Evolutionary conservation across 306 rosid species (phyloP).

Genomic region (Cercis canadensis): DNA sequence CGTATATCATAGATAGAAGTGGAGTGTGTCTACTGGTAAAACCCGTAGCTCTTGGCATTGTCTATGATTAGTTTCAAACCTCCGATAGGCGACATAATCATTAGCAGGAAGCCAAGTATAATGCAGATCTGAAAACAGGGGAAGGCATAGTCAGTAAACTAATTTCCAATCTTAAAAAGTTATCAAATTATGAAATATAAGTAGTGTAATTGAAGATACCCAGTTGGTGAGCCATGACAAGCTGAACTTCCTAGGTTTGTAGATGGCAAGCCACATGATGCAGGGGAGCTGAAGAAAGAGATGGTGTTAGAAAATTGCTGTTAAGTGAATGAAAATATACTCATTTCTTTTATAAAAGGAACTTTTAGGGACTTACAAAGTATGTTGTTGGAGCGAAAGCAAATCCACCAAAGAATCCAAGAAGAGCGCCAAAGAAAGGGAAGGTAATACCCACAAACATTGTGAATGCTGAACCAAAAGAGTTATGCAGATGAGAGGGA

Average conservation of each 20-base stretch:
- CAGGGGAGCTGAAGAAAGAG: constrained; percentile 66
- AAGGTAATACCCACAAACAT: constrained; percentile 71
- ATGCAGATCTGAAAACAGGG: constrained; percentile 64
- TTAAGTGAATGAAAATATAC: too few relatives aligned
- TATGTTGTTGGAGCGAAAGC: constrained; percentile 81
- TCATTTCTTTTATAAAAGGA: not conserved
- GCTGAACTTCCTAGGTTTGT: constrained; percentile 65
- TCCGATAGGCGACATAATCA: constrained; percentile 74
- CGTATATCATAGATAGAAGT: too few relatives aligned
- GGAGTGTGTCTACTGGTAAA: constrained; percentile 44
- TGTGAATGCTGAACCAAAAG: constrained; percentile 59
- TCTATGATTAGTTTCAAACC: constrained; percentile 64
- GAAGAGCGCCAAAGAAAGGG: constrained; percentile 74
- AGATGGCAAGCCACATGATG: constrained; percentile 68
- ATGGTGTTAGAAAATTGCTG: not conserved
- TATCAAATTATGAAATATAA: not conserved
- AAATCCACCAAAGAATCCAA: constrained; percentile 80
- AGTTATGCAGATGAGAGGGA: constrained; percentile 3
- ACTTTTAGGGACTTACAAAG: constrained; percentile 49
- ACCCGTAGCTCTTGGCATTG: constrained; percentile 59
- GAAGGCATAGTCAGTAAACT: not conserved
- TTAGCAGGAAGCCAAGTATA: constrained; percentile 57
- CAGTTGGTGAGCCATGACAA: constrained; percentile 69
- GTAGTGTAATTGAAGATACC: constrained; percentile 54
- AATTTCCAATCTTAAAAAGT: constrained; percentile 1